Percentiles rank a stretch among this genome's conserved stretches.
Evolutionary conservation across 306 rosid genomes (phyloP).

Genomic region (Neltuma alba): DNA sequence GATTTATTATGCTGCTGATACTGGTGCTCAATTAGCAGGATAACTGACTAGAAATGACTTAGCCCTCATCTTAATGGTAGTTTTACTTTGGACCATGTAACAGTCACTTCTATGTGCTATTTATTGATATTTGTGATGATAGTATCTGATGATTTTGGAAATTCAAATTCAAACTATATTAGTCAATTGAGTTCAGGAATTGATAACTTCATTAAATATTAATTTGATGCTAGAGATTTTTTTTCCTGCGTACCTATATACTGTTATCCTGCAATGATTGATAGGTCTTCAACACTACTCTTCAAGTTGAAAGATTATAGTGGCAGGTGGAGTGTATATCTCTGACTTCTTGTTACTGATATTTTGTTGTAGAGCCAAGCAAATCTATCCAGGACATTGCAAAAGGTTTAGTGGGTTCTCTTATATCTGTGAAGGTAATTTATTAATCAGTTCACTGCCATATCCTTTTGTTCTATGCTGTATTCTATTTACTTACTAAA

Average conservation of each 20-base stretch:
- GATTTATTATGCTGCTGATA: not conserved
- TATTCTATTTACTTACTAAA: not conserved
- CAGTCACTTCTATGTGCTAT: not conserved
- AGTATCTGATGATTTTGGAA: not conserved
- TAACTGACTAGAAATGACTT: not conserved
- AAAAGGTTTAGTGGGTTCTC: conserved; percentile 4
- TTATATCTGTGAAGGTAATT: conserved; percentile 11
- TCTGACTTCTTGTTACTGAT: not conserved
- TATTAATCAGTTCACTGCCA: not conserved
- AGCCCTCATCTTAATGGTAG: not conserved
- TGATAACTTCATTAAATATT: not conserved
- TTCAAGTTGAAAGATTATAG: not conserved
- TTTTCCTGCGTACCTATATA: not conserved
- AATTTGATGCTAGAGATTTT: not conserved
- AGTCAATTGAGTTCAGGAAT: not conserved
- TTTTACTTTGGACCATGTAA: not conserved
- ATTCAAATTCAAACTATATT: not conserved
- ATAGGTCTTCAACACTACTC: not conserved
- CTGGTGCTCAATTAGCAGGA: not conserved
- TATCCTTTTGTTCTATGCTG: not conserved
- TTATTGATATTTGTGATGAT: not conserved
- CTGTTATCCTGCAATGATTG: not conserved
- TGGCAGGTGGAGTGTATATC: not conserved
- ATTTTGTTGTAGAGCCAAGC: not conserved
- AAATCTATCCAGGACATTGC: conserved; percentile 11